Percentiles rank a stretch among this genome's conserved stretches.
These are phyloP conservation scores for Arthroderma sp. DNA, from an alignment of 2,329 filamentous ascomycete species.

Conservation along the genomic window DNA sequence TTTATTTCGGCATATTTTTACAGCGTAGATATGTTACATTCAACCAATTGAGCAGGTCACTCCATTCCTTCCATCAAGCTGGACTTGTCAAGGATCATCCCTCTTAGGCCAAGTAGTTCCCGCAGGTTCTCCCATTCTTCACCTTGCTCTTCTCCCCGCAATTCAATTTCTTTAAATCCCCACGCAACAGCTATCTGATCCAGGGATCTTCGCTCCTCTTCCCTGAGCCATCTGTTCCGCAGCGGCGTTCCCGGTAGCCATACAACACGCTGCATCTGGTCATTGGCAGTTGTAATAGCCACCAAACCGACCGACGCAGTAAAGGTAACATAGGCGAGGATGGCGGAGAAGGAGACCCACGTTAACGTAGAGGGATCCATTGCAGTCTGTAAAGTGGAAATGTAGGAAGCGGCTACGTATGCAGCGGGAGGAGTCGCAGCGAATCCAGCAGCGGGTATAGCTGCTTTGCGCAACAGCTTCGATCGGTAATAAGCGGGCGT, in stretches of 20 bases:
- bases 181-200: conserved; percentile 79
- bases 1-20: too few species aligned
- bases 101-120: conserved; percentile 68
- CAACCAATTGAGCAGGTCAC: conserved; percentile 21
- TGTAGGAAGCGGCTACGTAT: conserved; percentile 57
- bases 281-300: conserved; percentile 74
- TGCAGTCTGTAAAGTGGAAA: conserved; percentile 54
- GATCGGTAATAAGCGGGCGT: conserved; percentile 30
- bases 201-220: conserved; percentile 77
- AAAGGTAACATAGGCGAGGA: conserved; percentile 69
- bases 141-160: conserved; percentile 80
- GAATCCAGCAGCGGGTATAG: conserved; percentile 28
- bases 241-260: conserved; percentile 76
- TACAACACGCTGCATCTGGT: conserved; percentile 87
- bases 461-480: conserved; percentile 31
- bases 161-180: conserved; percentile 73
- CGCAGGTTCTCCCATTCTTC: conserved; percentile 76
- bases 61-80: conserved; percentile 92
- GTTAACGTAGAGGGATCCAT: conserved; percentile 67
- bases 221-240: conserved; percentile 68
- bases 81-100: conserved; percentile 81
- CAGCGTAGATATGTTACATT: too few species aligned
- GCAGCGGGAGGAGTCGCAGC: conserved; percentile 22
- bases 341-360: conserved; percentile 63
- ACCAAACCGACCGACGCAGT: conserved; percentile 72